phyloP scores from a whole-genome alignment of 352 stramenopile species.

The Globisporangium iwayamae region DNA sequence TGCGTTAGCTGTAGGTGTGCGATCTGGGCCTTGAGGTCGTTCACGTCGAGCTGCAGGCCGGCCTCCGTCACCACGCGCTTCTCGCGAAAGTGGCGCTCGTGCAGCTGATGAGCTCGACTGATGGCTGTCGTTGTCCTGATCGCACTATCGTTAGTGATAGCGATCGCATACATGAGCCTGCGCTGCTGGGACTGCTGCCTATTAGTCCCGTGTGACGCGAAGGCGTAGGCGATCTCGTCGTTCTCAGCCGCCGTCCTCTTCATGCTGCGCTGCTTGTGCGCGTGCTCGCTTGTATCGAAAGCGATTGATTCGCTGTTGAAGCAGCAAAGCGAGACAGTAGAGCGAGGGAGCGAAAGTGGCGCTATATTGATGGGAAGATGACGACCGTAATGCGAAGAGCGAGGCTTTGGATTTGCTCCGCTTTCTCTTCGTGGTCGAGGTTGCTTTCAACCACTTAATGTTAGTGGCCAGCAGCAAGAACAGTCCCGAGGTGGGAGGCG shows the following conservation, averaged over 20 bases:
- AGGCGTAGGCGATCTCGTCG: conserved; percentile 11
- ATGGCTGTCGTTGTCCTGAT: not conserved
- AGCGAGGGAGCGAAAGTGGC: too few species aligned
- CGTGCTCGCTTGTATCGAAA: not conserved
- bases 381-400: too few species aligned
- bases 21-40: conserved; percentile 23
- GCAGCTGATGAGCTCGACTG: not conserved
- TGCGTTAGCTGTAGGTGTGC: conserved; percentile 16
- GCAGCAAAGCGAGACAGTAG: too few species aligned
- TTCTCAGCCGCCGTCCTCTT: not conserved
- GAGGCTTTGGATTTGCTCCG: too few species aligned
- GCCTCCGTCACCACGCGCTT: conserved; percentile 9
- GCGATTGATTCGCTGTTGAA: not conserved
- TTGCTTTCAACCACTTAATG: not conserved
- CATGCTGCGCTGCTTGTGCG: not conserved
- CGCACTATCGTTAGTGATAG: not conserved
- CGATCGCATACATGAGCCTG: not conserved
- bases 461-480: not conserved
- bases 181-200: not conserved
- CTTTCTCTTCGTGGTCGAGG: too few species aligned
- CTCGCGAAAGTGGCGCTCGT: conserved; percentile 3
- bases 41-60: conserved; percentile 17
- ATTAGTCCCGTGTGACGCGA: not conserved
- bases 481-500: too few species aligned
- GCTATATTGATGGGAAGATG: too few species aligned